Base-by-base conservation (phyloP, 495 filamentous ascomycete species). In the Cenococcum geophilum region DNA sequence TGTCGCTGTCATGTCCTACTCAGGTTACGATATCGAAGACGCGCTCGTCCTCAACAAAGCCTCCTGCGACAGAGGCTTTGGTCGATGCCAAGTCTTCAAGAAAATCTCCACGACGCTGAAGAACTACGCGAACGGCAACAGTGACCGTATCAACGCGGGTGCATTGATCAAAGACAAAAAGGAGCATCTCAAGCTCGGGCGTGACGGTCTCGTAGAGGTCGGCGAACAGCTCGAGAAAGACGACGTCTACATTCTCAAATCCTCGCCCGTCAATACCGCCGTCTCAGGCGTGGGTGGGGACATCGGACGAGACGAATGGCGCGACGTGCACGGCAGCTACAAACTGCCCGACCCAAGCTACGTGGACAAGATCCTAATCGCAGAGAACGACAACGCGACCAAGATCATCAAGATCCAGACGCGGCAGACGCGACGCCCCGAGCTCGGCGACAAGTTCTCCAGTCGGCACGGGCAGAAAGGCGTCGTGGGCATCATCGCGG, bases 1-100 rank as follows among this genome's bases (percentile, higher is more conserved):
- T 10, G 93, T 99, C 35, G 93, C 93, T 9, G 95, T 99, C 67
- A 97, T 97, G 95, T 95, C 90, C 66, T 99, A 95, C 73, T 96
- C 91, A 3, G 93, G 93, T 14, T 99, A 99, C 74, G 95, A 99
- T 83, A 97, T 97, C 69, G 93, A 99, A 78, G 93, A 99, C 78
- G 95, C 93, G 14, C 79, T 99, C 5, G 92, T 99, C 1, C 70
- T 99, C 59, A 99, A 97, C 79, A 96, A 96, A 76, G 90, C 90
- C 27, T 96, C 90, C 1, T 84, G 86, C 43, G 93, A 99, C 70
- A 82, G 93, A 63, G 95, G 93, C 6, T 97, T 97, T 65, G 95
- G 93, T 35, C 85, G 93, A 16, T 96, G 92, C 71, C 95, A 97
- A 68, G 95, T 99, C 8, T 93, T 96, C 80, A 84, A 87, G 56